Conservation (phyloP, 164 flowering plant genomes). For the Stephania yunnanensis region DNA sequence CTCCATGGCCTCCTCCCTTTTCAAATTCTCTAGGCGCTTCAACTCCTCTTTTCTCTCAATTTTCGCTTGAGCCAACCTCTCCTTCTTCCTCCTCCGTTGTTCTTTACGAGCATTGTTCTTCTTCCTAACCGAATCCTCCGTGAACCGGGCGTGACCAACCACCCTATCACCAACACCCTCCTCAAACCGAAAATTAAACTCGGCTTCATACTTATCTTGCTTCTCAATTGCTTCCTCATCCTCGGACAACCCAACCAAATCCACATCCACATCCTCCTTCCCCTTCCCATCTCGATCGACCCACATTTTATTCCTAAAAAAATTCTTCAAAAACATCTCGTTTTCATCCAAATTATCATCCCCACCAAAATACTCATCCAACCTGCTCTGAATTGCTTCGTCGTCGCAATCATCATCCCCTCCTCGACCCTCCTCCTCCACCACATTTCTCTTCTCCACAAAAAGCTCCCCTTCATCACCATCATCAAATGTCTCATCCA, state of each 20-base stretch:
- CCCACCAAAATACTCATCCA: constrained; percentile 61
- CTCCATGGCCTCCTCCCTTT: constrained; percentile 75
- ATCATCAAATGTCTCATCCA: constrained; percentile 34
- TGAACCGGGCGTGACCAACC: constrained; percentile 53
- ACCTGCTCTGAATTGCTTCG: constrained; percentile 33
- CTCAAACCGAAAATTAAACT: constrained; percentile 52
- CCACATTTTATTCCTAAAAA: constrained; percentile 59
- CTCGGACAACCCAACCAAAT: constrained; percentile 34
- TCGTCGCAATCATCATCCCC: constrained; percentile 26
- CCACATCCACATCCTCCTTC: constrained; percentile 20
- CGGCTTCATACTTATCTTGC: constrained; percentile 65
- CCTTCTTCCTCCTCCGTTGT: constrained; percentile 74
- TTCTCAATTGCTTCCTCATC: constrained; percentile 69
- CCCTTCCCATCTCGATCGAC: constrained; percentile 31
- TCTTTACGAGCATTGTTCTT: constrained; percentile 51
- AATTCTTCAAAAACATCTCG: constrained; percentile 58
- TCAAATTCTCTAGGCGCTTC: constrained; percentile 87
- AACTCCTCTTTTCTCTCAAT: constrained; percentile 76
- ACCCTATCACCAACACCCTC: constrained; percentile 73
- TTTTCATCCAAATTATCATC: constrained; percentile 61
- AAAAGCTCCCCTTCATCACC: constrained; percentile 48
- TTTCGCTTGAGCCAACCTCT: constrained; percentile 63
- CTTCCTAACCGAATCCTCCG: constrained; percentile 85
- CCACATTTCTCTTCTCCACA: constrained; percentile 26
- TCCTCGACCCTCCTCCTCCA: constrained; percentile 15